Base-by-base conservation (phyloP, 768 basidiomycete genomes). In the Russula olivacea region DNA sequence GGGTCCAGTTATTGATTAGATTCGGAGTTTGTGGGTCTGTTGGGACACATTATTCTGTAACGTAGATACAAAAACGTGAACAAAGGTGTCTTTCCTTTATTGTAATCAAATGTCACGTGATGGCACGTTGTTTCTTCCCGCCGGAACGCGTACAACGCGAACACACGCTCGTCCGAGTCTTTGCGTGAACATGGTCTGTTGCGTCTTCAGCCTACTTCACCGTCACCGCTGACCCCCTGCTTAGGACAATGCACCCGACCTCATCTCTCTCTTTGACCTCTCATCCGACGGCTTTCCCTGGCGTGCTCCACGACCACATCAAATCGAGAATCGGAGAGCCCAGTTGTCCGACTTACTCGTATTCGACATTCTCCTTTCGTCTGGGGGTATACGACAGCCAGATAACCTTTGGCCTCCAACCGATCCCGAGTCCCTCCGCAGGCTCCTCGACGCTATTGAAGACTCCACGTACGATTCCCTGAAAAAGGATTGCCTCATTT, bases 401-500 rank as follows among this genome's bases (percentile, higher is more conserved):
- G 81, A 85, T 67, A 75, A 78, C 14, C 75, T 88, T 4, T 93
- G 86, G 70, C 91, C 91, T 19, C 91, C 91, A 1, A 71, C 73
- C 23, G 82, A 85, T 72, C 74, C 77, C 47, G 73, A 75, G 11
- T 73, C 78, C 1, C 80, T 93, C n/a, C 71, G 77, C 52, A 76
- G 75, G 12, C 77, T 93, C 4, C 74, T 93, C 54, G 76, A 79
- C 25, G 82, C 82, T 19, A 88, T 93, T 65, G 78, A 81, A 48
- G 66, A 74, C 30, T 88, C 84, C 0, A 71, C 74, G 4, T 93
- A 89, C 65, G 91, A 93, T 72, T 71, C 75, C 36, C 78, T 93
- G 59, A 93, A 93, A 79, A 85, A 85, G 72, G 86, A 92, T 64
- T 90, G 88, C 66, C 75, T 93, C 49, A 75, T 91, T 1, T 93